Percentiles rank a stretch among this genome's conserved stretches.
These are phyloP conservation scores for Phytopythium vexans DNA, from an alignment of 352 stramenopile genomes.

Conservation along the genomic window DNA sequence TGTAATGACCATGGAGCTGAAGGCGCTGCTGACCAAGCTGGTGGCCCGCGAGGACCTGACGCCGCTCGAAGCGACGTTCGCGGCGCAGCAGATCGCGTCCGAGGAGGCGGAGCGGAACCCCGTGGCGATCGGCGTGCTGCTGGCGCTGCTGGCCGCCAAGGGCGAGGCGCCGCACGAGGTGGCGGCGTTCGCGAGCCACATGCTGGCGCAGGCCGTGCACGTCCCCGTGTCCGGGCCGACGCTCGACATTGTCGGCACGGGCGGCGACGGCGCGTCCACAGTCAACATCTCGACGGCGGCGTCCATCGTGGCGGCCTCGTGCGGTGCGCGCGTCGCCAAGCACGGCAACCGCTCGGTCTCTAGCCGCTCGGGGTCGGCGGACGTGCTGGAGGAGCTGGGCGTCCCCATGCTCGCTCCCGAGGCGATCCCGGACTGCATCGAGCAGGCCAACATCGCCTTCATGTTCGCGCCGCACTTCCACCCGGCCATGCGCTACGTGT, in stretches of 20 bases:
- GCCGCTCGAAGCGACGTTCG: constrained; percentile 60
- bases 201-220: constrained; percentile 91
- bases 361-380: constrained; percentile 92
- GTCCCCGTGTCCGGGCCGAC: constrained; percentile 82
- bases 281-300: constrained; percentile 98
- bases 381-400: constrained; percentile 96
- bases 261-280: constrained; percentile 97
- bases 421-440: constrained; percentile 91
- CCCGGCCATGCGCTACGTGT: constrained; percentile 94
- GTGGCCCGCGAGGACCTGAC: constrained; percentile 67
- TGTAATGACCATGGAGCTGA: constrained; percentile 56
- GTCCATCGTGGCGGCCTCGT: constrained; percentile 93
- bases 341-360: constrained; percentile 97
- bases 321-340: constrained; percentile 94
- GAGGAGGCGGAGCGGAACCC: constrained; percentile 55
- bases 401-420: constrained; percentile 93
- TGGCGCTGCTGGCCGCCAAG: constrained; percentile 93
- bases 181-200: constrained; percentile 94
- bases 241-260: constrained; percentile 98
- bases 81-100: constrained; percentile 72
- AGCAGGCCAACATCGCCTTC: constrained; percentile 93
- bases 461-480: constrained; percentile 98
- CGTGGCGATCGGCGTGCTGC: constrained; percentile 87
- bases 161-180: constrained; percentile 95
- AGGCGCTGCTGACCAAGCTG: constrained; percentile 71